Conservation (phyloP, 768 basidiomycete species). For the Lentinula guzmanii region DNA sequence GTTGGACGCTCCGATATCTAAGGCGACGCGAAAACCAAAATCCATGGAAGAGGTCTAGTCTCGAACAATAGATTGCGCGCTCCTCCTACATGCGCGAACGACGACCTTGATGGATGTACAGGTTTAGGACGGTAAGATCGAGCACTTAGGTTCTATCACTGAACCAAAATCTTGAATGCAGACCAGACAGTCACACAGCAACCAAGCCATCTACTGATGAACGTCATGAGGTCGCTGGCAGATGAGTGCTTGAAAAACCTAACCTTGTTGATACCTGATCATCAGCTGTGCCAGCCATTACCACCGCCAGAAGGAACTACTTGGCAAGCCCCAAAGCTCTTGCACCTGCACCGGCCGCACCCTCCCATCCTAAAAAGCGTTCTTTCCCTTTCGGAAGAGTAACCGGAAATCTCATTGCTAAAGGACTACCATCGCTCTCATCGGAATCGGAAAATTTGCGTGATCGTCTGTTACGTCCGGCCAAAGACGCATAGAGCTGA, state of each 20-base stretch:
- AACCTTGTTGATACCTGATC: neutral
- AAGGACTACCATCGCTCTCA: neutral
- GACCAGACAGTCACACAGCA: too few relatives aligned
- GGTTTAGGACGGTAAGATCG: too few relatives aligned
- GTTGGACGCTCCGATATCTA: too few relatives aligned
- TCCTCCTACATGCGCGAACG: too few relatives aligned
- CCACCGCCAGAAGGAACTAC: neutral
- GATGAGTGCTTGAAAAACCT: neutral
- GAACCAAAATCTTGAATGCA: too few relatives aligned
- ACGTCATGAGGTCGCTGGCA: too few relatives aligned
- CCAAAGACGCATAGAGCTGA: neutral
- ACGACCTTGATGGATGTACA: too few relatives aligned
- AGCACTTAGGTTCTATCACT: too few relatives aligned
- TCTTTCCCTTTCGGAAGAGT: slow-evolving; percentile 24
- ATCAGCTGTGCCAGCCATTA: neutral
- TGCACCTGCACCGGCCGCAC: slow-evolving; percentile 73
- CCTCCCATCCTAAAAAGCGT: slow-evolving; percentile 78
- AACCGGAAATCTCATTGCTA: neutral
- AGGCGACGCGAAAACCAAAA: too few relatives aligned
- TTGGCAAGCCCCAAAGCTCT: slow-evolving; percentile 60
- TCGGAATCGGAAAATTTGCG: neutral
- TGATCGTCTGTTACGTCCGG: neutral
- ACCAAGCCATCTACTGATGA: too few relatives aligned
- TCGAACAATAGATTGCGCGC: too few relatives aligned
- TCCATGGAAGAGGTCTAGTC: too few relatives aligned